A percentile compares a stretch with the other conserved stretches of the same genome.
Evolutionary conservation across 306 rosid genomes (phyloP).

Genomic region (Amphicarpaea edgeworthii): DNA sequence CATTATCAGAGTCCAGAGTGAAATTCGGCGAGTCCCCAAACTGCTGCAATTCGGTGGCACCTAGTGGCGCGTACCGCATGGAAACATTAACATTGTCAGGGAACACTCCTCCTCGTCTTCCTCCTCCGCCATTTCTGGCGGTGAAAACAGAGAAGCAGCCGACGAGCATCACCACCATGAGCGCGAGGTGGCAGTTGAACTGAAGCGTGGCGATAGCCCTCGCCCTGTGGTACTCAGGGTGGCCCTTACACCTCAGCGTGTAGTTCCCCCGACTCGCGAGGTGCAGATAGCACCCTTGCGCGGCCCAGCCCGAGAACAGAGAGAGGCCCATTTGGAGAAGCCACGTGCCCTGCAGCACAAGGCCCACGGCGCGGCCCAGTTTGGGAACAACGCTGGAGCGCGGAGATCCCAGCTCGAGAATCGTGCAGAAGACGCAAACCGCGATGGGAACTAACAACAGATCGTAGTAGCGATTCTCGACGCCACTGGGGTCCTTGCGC

Average conservation of each 20-base stretch:
- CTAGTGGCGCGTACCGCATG: conserved; percentile 60
- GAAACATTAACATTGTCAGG: not conserved
- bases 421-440: conserved; percentile 63
- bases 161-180: conserved; percentile 56
- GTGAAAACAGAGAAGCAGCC: conserved; percentile 53
- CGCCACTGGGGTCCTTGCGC: conserved; percentile 70
- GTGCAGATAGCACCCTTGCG: conserved; percentile 72
- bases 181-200: conserved; percentile 92
- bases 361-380: conserved; percentile 73
- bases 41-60: conserved; percentile 55
- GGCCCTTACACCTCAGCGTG: conserved; percentile 76
- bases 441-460: conserved; percentile 71
- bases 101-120: not conserved
- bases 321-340: conserved; percentile 82
- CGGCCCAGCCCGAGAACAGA: conserved; percentile 61
- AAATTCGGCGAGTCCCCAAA: conserved; percentile 57
- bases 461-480: conserved; percentile 84
- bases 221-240: conserved; percentile 79
- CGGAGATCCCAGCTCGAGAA: conserved; percentile 56
- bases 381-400: conserved; percentile 51
- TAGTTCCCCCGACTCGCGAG: conserved; percentile 76
- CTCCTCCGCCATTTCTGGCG: conserved; percentile 40
- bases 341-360: conserved; percentile 84
- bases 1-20: conserved; percentile 78
- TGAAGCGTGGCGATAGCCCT: conserved; percentile 95